These are phyloP conservation scores for Nicotiana noctiflora DNA, from an alignment of 257 asterid genomes.

Conservation along the genomic window DNA sequence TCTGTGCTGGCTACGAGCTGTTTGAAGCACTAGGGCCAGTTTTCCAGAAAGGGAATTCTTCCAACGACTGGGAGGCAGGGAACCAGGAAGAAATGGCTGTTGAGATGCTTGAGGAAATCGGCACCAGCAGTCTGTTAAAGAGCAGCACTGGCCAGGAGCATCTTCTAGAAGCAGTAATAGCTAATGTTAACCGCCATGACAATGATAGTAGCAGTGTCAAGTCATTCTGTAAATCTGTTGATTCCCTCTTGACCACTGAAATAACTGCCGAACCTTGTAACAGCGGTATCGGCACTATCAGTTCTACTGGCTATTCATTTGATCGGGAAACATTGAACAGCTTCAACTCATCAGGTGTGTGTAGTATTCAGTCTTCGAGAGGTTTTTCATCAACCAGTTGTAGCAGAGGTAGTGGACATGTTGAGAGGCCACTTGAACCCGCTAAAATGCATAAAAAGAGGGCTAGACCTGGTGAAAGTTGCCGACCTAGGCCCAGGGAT, in stretches of 20 bases:
- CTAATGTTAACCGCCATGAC: slow-evolving; percentile 44
- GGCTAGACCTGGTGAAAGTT: slow-evolving; percentile 87
- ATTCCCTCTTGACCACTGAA: slow-evolving; percentile 49
- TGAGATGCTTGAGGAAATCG: slow-evolving; percentile 54
- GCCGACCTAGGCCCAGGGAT: slow-evolving; percentile 97
- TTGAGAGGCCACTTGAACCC: slow-evolving; percentile 51
- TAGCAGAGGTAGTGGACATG: slow-evolving; percentile 59
- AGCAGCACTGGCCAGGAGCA: slow-evolving; percentile 46
- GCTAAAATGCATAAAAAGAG: slow-evolving; percentile 59
- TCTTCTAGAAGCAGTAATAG: slow-evolving; percentile 93
- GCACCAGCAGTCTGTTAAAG: slow-evolving; percentile 45
- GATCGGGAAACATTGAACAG: slow-evolving; percentile 55
- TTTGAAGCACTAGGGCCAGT: slow-evolving; percentile 80
- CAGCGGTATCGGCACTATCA: slow-evolving; percentile 50
- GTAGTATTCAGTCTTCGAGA: slow-evolving; percentile 41
- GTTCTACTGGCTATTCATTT: slow-evolving; percentile 69
- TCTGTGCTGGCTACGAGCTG: slow-evolving; percentile 72
- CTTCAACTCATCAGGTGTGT: slow-evolving; percentile 57
- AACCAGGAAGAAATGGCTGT: slow-evolving; percentile 38
- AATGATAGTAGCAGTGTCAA: slow-evolving; percentile 30
- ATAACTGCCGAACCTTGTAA: slow-evolving; percentile 43
- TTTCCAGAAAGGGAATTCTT: slow-evolving; percentile 39
- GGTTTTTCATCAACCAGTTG: slow-evolving; percentile 66
- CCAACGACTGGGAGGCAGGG: slow-evolving; percentile 35
- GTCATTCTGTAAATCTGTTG: slow-evolving; percentile 36